Evolutionary conservation across 371 early-diverging fungal genomes (phyloP), one percentile per base, ranked within the genome.

Genomic region (Blakeslea trispora): DNA sequence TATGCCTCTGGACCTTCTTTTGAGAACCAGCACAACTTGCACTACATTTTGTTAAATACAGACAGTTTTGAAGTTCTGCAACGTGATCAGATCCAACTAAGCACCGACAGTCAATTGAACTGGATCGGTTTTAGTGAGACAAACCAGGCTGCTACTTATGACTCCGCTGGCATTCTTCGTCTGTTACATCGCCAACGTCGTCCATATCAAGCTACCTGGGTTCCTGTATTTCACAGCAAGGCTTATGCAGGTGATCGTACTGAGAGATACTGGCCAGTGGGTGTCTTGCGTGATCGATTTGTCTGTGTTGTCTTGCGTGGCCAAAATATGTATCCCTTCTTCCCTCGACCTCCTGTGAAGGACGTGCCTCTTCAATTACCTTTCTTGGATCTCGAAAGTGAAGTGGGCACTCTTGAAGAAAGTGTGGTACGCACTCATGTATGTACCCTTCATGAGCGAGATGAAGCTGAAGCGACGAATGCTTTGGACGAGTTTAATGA

Each of bases 121-220:
- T 96, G 97, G 97, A 61, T 85, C 5, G 95, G 94, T 6, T 93
- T 95, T 57, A 89, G 93, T 14, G 91, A 91, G 45, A 74, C 82
- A 8, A 85, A 86, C 37, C 71, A 88, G 32, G 89, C 90, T 0
- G 79, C 73, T 0, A 75, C 83, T 2, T 91, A 79, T 61, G 92
- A 93, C 61, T 85, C 90, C 8, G 63, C 63, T 2, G 86, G 91
- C 34, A 63, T 90, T 2, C 55, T 92, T 32, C 78, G 84, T 24
- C 69, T 86, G 1, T 72, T 91, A 17, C 71, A 83, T 40, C 69
- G 71, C 45, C 83, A 81, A 35, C 75, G 86, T 15, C 64, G 72
- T 17, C 71, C 81, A 14, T 70, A 78, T 35, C 89, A 91, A 64
- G 83, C 75, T 11, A 60, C 73, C 8, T 94, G 95, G 95, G 69